Evolutionary conservation across 2,329 filamentous ascomycete species (phyloP).

Genomic region (Calonectria pseudoturangicola): DNA sequence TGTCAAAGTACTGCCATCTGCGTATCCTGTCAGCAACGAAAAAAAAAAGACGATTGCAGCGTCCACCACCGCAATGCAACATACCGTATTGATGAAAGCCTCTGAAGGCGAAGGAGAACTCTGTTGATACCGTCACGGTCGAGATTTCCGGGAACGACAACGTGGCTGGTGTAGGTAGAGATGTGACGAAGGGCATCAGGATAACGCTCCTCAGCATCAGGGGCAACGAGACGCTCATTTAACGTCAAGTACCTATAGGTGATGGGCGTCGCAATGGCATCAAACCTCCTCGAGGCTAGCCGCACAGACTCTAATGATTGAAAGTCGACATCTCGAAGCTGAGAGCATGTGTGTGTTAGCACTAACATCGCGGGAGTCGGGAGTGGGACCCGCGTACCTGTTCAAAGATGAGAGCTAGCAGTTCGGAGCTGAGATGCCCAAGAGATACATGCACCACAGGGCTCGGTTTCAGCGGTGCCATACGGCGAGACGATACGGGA

Average conservation of each 20-base stretch:
- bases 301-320: slow-evolving; percentile 59
- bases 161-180: slow-evolving; percentile 62
- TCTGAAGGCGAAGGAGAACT: slow-evolving; percentile 60
- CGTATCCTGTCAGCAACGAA: slow-evolving; percentile 39
- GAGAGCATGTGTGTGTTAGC: slow-evolving; percentile 40
- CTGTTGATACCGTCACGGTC: slow-evolving; percentile 59
- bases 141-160: slow-evolving; percentile 64
- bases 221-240: slow-evolving; percentile 61
- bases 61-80: slow-evolving; percentile 12
- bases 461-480: slow-evolving; percentile 44
- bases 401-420: slow-evolving; percentile 64
- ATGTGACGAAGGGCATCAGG: slow-evolving; percentile 60
- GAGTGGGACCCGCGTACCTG: slow-evolving; percentile 57
- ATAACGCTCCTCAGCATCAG: slow-evolving; percentile 57
- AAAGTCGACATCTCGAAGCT: slow-evolving; percentile 64
- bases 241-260: slow-evolving; percentile 63
- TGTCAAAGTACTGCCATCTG: slow-evolving; percentile 64
- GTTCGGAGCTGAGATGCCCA: slow-evolving; percentile 64
- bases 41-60: neutral
- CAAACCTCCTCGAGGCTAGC: slow-evolving; percentile 62
- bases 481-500: slow-evolving; percentile 44
- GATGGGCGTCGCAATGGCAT: slow-evolving; percentile 65
- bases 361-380: neutral
- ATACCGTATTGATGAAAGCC: slow-evolving; percentile 64
- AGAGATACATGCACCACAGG: slow-evolving; percentile 43